These are phyloP conservation scores for Epichloe bromicola DNA, from an alignment of 2,329 filamentous ascomycete genomes.

Conservation along the genomic window DNA sequence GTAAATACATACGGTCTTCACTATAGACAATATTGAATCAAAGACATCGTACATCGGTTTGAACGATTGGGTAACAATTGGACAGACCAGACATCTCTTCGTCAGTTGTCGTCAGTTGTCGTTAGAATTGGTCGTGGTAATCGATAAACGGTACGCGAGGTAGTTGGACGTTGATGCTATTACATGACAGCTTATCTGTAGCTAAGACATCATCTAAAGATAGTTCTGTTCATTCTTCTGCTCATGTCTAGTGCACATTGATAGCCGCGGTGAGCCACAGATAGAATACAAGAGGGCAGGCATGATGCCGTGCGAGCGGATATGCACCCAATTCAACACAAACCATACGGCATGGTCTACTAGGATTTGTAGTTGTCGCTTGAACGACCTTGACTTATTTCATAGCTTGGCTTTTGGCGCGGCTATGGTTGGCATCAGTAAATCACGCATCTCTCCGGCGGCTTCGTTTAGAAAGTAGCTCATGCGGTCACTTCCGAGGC, in stretches of 20 bases:
- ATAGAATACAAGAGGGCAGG: not conserved
- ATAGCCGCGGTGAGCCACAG: not conserved
- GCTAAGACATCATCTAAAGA: not conserved
- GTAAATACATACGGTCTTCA: constrained; percentile 25
- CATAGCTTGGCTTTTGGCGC: constrained; percentile 80
- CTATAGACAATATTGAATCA: not conserved
- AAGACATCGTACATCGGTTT: not conserved
- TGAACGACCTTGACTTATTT: not conserved
- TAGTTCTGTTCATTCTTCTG: not conserved
- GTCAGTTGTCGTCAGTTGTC: not conserved
- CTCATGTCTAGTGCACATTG: not conserved
- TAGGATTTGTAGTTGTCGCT: not conserved
- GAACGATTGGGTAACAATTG: not conserved
- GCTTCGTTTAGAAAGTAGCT: constrained; percentile 93
- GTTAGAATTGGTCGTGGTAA: not conserved
- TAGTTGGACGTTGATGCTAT: not conserved
- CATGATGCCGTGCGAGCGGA: not conserved
- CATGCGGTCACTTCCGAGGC: constrained; percentile 81
- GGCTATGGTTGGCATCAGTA: constrained; percentile 71
- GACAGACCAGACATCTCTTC: not conserved
- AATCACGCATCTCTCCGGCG: constrained; percentile 74
- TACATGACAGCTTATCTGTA: not conserved
- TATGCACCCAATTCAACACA: not conserved
- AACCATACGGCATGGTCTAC: not conserved
- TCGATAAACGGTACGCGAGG: not conserved